Base-by-base conservation (phyloP, 306 rosid species). In the Lathyrus aphaca region DNA sequence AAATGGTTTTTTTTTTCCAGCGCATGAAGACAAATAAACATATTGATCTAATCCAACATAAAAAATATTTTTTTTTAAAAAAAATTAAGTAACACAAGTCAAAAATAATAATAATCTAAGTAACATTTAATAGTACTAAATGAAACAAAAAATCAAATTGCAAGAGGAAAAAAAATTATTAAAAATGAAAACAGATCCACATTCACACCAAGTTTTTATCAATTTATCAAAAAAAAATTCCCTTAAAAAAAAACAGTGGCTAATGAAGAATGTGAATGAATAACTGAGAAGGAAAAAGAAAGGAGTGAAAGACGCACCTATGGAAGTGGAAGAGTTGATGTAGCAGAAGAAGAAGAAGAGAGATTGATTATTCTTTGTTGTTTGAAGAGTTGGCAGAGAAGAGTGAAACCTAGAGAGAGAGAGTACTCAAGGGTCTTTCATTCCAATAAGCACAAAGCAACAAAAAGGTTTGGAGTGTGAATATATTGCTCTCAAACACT, bases 371-470 rank as follows among this genome's bases (percentile, higher is more conserved):
- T 56, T 66, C 51, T n/a, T 64, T 9, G 2, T 21, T 21, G 43
- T 32, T 61, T 16, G 12, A 50, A 50, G 30, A 19, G 49, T 32
- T 71, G 39, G 44, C 18, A 48, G 54, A 72, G 29, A 17, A 5
- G 48, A 43, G 55, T 66, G 80, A 76, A 62, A 61, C 57, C 70
- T 61, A 76, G 61, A 72, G 66, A 67, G 56, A 27, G 54, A 48
- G 55, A 49, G 25, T 10, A 78, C 49, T 90, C 60, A 86, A 80
- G 96, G 82, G 48, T 79, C 83, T 86, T 88, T 92, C 92, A 88
- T 91, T 80, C 97, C 91, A 88, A 88, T 80, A 81, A 80, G 83
- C 95, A 80, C 80, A 86, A 86, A 80, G 87, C 85, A 86, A 86
- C 87, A 85, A 83, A 86, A 86, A 83, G 86, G 81, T 80, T 67